Conservation (phyloP, 75 land plant genomes). For the Picea sitchensis region DNA sequence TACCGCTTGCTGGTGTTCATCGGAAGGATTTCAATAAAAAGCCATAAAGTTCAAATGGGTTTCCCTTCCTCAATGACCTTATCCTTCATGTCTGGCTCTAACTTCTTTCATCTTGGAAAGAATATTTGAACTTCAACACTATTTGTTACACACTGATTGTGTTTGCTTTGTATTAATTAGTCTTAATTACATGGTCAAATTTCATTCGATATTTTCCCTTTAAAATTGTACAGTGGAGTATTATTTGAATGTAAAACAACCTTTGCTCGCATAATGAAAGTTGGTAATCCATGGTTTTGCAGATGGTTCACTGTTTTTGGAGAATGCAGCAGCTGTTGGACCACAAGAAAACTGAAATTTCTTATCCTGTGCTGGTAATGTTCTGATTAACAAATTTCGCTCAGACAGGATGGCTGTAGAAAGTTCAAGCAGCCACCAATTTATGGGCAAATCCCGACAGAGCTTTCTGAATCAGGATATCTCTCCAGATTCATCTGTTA, state of each 20-base stretch:
- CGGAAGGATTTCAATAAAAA: too few relatives aligned
- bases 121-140: background rate
- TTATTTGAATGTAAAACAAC: background rate
- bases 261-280: background rate
- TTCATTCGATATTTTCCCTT: background rate
- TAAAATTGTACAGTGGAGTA: background rate
- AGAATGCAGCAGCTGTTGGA: constrained; percentile 4
- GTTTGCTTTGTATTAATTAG: background rate
- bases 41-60: too few relatives aligned
- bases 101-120: background rate
- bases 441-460: constrained; percentile 39
- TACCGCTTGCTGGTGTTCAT: too few relatives aligned
- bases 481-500: constrained; percentile 28
- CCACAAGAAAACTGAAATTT: background rate
- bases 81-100: background rate
- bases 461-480: constrained; percentile 24
- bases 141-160: background rate
- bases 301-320: background rate
- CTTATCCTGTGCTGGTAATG: background rate
- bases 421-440: constrained; percentile 12
- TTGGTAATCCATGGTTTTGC: constrained; percentile 1
- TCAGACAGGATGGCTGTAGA: constrained; percentile 7
- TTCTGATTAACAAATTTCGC: background rate
- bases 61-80: too few relatives aligned
- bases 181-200: background rate